Evolutionary conservation across 805 yeast genomes (phyloP).

Genomic region (Saccharomycopsis guyanensis): DNA sequence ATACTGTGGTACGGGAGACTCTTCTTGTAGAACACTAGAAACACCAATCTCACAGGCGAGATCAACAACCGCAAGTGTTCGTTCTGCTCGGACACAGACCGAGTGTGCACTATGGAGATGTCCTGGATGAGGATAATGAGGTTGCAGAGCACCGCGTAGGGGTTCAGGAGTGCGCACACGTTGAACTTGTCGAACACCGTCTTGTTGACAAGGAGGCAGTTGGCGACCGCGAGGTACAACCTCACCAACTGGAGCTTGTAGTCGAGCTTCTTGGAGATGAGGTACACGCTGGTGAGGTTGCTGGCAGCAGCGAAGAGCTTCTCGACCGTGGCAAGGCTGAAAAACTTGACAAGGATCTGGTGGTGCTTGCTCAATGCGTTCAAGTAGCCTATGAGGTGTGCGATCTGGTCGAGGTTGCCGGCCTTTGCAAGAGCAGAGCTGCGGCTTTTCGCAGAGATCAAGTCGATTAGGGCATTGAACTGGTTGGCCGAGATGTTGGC

Average conservation of each 20-base stretch:
- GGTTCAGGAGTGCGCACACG: background rate
- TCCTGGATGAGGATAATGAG: background rate
- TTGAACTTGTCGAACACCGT: conserved; percentile 1
- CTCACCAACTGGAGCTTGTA: background rate
- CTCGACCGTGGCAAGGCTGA: background rate
- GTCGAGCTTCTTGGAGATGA: background rate
- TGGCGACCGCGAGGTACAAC: conserved; percentile 6
- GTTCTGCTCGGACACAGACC: background rate
- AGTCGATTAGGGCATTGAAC: conserved; percentile 3
- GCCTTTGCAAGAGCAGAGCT: too few species aligned
- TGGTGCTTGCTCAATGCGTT: conserved; percentile 7
- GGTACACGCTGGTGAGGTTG: background rate
- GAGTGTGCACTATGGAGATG: background rate
- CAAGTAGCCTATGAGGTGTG: background rate
- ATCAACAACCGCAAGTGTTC: conserved; percentile 1
- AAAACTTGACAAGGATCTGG: background rate
- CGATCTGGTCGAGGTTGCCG: background rate
- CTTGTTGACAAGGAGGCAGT: conserved; percentile 3
- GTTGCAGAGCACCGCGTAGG: background rate
- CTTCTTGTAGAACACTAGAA: conserved; percentile 7
- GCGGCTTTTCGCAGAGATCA: background rate
- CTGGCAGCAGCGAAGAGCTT: conserved; percentile 1
- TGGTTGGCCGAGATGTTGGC: background rate
- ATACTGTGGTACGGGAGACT: background rate
- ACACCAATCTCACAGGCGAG: conserved; percentile 8